phyloP scores from a whole-genome alignment of 2,329 filamentous ascomycete species.

The Myriosclerotinia curreyana region DNA sequence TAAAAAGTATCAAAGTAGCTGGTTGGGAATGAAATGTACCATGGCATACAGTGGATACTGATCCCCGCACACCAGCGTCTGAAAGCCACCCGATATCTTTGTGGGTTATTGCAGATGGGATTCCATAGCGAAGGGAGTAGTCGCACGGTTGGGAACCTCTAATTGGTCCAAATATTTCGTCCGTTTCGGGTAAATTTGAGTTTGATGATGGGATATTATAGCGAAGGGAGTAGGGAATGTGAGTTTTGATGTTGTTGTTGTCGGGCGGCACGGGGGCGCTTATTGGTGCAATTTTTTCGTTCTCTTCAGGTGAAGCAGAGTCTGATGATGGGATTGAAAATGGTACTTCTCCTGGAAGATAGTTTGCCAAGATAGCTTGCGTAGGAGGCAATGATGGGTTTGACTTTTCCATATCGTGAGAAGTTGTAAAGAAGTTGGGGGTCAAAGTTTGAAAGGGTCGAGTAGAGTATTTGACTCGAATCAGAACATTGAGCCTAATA shows the following conservation, averaged over 20 bases:
- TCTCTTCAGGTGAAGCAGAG: background rate
- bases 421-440: background rate
- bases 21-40: conserved; percentile 24
- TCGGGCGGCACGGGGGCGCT: background rate
- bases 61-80: conserved; percentile 25
- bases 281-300: background rate
- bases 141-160: background rate
- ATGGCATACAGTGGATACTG: conserved; percentile 26
- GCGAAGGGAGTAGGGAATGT: too few species aligned
- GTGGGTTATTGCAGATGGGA: conserved; percentile 42
- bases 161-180: background rate
- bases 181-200: background rate
- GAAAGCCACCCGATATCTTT: conserved; percentile 48
- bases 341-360: background rate
- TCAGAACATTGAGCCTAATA: background rate
- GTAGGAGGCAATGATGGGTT: background rate
- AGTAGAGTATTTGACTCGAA: background rate
- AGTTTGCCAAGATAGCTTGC: background rate
- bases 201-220: background rate
- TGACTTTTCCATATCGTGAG: background rate
- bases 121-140: background rate
- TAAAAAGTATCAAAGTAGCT: conserved; percentile 24
- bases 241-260: too few species aligned
- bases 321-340: background rate
- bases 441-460: background rate